Percentiles rank a stretch among this genome's conserved stretches.
Conservation (phyloP, 2,329 filamentous ascomycete genomes). For the Incumbomyces lentus region DNA sequence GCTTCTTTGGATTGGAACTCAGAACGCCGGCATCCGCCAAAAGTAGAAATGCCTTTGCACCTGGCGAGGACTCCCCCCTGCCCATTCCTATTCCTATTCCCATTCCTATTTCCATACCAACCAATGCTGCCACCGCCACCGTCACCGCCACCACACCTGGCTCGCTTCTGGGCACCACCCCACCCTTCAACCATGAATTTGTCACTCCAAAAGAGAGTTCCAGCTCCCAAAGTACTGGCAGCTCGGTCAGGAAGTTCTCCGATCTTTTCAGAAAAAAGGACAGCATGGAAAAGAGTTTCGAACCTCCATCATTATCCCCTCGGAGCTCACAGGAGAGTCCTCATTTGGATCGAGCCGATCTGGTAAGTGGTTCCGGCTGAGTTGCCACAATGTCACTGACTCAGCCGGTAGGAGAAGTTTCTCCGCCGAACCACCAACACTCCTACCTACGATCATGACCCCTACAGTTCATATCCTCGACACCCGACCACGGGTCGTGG, state of each 20-base stretch:
- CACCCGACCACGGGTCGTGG: slow-evolving; percentile 20
- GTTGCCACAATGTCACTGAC: background rate
- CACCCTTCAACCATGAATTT: slow-evolving; percentile 4
- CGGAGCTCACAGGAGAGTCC: slow-evolving; percentile 5
- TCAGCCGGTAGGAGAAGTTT: slow-evolving; percentile 12
- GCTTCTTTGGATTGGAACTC: slow-evolving; percentile 4
- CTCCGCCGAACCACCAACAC: slow-evolving; percentile 13
- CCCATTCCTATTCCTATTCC: slow-evolving; percentile 1
- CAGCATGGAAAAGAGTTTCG: slow-evolving; percentile 9
- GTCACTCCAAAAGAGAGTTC: slow-evolving; percentile 11
- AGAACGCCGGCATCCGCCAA: slow-evolving; percentile 4
- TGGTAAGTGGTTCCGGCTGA: slow-evolving; percentile 8
- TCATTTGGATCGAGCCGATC: slow-evolving; percentile 10
- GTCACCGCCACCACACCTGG: slow-evolving; percentile 1
- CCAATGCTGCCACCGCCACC: too few relatives aligned
- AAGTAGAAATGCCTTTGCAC: slow-evolving; percentile 5
- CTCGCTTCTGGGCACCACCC: background rate
- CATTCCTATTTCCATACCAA: slow-evolving; percentile 2
- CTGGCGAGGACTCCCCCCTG: slow-evolving; percentile 9
- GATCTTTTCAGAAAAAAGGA: slow-evolving; percentile 15
- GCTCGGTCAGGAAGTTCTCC: slow-evolving; percentile 15
- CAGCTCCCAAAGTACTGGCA: background rate
- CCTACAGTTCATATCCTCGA: slow-evolving; percentile 13
- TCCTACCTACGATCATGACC: slow-evolving; percentile 15
- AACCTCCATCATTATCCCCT: background rate